A percentile compares a stretch with the other conserved stretches of the same genome.
phyloP scores from a whole-genome alignment of 306 rosid genomes.

The Casuarina equisetifolia region DNA sequence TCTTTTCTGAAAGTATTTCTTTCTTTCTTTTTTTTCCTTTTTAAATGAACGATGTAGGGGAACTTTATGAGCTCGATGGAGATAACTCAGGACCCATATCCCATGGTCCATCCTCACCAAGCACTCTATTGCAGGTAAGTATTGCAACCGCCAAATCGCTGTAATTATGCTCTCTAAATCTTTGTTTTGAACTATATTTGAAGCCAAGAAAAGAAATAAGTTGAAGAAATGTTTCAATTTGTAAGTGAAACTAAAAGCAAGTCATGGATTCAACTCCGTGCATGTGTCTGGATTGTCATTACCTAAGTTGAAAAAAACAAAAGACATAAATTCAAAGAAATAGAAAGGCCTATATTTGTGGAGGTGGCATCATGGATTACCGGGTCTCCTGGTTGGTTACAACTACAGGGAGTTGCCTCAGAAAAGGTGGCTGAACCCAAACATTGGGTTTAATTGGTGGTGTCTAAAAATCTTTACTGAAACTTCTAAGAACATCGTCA shows the following conservation, averaged over 20 bases:
- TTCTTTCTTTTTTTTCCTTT: conserved; percentile 4
- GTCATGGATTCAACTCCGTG: too few species aligned
- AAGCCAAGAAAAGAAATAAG: neutral
- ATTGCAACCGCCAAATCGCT: conserved; percentile 1
- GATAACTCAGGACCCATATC: conserved; percentile 70
- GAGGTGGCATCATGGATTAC: neutral
- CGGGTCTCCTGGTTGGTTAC: neutral
- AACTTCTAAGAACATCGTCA: neutral
- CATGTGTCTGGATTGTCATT: neutral
- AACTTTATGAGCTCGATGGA: conserved; percentile 91
- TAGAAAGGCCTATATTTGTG: neutral
- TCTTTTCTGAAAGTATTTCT: neutral
- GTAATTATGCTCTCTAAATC: neutral
- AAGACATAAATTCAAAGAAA: neutral
- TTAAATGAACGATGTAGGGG: conserved; percentile 41
- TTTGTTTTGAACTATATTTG: neutral
- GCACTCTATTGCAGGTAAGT: conserved; percentile 60
- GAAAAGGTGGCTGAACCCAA: neutral
- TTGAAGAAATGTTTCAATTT: neutral
- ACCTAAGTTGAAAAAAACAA: neutral
- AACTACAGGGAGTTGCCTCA: neutral
- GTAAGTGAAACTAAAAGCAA: neutral
- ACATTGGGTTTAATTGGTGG: neutral
- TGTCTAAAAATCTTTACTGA: neutral
- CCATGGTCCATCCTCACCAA: conserved; percentile 77